A percentile compares a stretch with the other conserved stretches of the same genome.
These are phyloP conservation scores for Choanephora cucurbitarum DNA, from an alignment of 371 early-diverging fungal genomes.

Conservation along the genomic window DNA sequence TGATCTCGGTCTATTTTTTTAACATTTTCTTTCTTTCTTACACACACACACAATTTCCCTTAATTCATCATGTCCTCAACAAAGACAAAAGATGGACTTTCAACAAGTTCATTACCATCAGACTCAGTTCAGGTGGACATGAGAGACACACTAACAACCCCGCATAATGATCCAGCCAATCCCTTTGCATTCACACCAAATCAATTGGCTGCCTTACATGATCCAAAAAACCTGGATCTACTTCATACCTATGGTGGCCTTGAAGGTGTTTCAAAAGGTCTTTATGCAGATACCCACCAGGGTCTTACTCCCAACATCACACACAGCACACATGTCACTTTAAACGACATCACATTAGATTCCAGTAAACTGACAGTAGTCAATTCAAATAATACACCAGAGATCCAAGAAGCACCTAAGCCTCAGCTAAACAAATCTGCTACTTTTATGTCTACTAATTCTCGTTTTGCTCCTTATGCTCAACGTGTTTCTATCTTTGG, in stretches of 20 bases:
- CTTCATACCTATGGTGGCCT: slow-evolving; percentile 47
- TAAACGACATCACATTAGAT: slow-evolving; percentile 24
- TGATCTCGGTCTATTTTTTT: background rate
- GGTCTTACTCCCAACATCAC: slow-evolving; percentile 38
- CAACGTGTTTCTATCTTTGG: slow-evolving; percentile 59
- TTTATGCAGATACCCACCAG: slow-evolving; percentile 39
- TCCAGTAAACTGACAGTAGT: slow-evolving; percentile 2
- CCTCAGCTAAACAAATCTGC: slow-evolving; percentile 4
- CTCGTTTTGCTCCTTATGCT: slow-evolving; percentile 17
- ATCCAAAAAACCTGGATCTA: slow-evolving; percentile 51
- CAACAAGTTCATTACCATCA: slow-evolving; percentile 3
- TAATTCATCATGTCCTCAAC: slow-evolving; percentile 9
- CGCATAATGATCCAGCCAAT: slow-evolving; percentile 35
- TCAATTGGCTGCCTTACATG: slow-evolving; percentile 49
- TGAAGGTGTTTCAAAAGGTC: slow-evolving; percentile 45
- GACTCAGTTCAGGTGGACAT: slow-evolving; percentile 20
- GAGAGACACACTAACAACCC: slow-evolving; percentile 24
- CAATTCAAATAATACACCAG: background rate
- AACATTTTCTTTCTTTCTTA: slow-evolving; percentile 1
- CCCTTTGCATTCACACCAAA: slow-evolving; percentile 52
- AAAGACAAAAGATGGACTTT: slow-evolving; percentile 12
- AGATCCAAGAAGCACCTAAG: background rate
- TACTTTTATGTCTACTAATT: background rate
- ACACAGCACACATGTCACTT: slow-evolving; percentile 17
- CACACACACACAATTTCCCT: no score